phyloP scores from a whole-genome alignment of 352 stramenopile species.

The Blastocystis sp. region DNA sequence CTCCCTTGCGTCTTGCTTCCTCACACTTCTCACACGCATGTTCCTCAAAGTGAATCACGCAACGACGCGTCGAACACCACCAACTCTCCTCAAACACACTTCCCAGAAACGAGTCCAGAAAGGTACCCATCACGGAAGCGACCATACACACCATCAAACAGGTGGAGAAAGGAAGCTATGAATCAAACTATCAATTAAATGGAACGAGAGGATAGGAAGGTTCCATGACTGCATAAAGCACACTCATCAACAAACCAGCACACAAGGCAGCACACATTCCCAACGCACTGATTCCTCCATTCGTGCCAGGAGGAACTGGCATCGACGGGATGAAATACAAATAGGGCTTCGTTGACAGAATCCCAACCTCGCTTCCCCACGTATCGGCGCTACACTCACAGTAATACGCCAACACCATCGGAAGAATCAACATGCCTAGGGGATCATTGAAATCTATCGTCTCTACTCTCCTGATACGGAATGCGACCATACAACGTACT shows the following conservation, averaged over 20 bases:
- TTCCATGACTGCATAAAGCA: background rate
- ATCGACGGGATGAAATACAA: conserved; percentile 10
- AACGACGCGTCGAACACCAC: background rate
- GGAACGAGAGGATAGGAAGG: background rate
- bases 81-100: conserved; percentile 23
- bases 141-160: background rate
- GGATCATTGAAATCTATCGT: background rate
- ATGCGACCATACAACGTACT: background rate
- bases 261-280: background rate
- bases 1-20: background rate
- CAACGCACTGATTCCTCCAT: conserved; percentile 22
- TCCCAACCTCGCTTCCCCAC: conserved; percentile 44
- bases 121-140: conserved; percentile 4
- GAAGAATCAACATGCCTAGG: background rate
- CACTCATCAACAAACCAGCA: background rate
- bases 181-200: background rate
- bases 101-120: conserved; percentile 33
- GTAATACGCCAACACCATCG: conserved; percentile 21
- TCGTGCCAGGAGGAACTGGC: conserved; percentile 21
- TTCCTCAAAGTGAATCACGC: background rate
- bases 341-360: conserved; percentile 28
- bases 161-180: background rate
- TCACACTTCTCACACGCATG: background rate
- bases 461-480: background rate
- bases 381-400: conserved; percentile 41